Evolutionary conservation across 257 asterid genomes (phyloP), one percentile per base, ranked within the genome.

Genomic region (Scutellaria baicalensis): DNA sequence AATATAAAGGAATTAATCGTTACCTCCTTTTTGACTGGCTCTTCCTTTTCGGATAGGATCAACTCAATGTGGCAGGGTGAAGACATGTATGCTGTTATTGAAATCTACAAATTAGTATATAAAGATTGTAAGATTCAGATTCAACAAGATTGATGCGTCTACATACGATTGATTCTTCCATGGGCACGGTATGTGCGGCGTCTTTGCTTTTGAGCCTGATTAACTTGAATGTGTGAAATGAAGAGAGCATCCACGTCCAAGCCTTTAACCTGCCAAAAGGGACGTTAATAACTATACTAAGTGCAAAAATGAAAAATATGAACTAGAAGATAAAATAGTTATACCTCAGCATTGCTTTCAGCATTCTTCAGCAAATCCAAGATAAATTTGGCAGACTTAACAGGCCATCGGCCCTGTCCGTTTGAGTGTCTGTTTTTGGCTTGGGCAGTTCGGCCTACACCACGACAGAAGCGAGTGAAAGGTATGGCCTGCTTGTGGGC

Each of bases 1-100:
- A 2, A 27, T 27, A 27, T 2, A 27, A 27, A 27, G 33, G 33
- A 6, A 47, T 14, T 12, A 1, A 8, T 20, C 11, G 12, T 42
- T 82, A 86, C 97, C 93, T 89, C 97, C 79, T 84, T 91, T 60
- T 84, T 88, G 8, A 91, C 97, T 0, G 97, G 14, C 67, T 85
- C 97, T 74, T 89, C 94, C 77, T 92, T 83, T 50, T 80, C 88
- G 6, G 85, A 83, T 7, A 91, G 74, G n/a, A 79, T 81, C 84
- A 91, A 82, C 82, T 91, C 96, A 3, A 91, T 91, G 74, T 89
- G 96, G 84, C 97, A 92, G 0, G 96, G 97, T 1, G 94, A 85
- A 0, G 98, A 92, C 98, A 92, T 92, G 36, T 92, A 92, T 0
- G 96, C 96, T 87, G 86, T 70, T 10, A 17, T 14, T 2, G 6